Base-by-base conservation (phyloP, 441 rosid species). In the Jatropha podagrica region DNA sequence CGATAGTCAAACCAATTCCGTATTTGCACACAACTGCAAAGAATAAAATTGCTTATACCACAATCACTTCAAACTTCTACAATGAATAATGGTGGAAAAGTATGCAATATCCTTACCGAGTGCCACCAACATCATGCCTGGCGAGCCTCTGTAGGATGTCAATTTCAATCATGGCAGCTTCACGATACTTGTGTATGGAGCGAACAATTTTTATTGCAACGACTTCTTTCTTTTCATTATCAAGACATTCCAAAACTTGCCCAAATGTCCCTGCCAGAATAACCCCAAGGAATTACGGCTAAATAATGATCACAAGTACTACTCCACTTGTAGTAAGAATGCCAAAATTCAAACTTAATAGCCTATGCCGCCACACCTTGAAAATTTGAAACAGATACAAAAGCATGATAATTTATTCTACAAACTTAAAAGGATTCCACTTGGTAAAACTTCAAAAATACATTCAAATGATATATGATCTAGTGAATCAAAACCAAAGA, bases 1-100 rank as follows among this genome's bases (percentile, higher is more conserved):
- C 97, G 97, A 89, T 92, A 95, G 93, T 95, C 97, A 92, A 95
- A 95, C 92, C 97, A 95, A 87, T 92, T 89, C 96, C 93, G 91
- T 83, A 95, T 93, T 89, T 91, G 97, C 85, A 95, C 99, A 93
- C 99, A 95, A 84, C 99, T 93, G 97, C 97, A 91, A 88, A 80
- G 89, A 95, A 90, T 85, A 74, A 85, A 92, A 87, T 81, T 80
- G 69, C 91, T 87, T 84, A 85, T 80, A 82, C 90, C 87, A 83
- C 82, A 78, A 84, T 77, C 77, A 81, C 70, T 77, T 81, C 72
- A 77, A 86, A 65, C 74, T 71, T 75, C 84, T 78, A 77, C 71
- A 84, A 73, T 48, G 48, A 76, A 66, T 75, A 77, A 38, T 54
- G 27, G 56, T 49, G 72, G 69, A 37, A 12, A 77, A 78, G 26